A percentile compares a stretch with the other conserved stretches of the same genome.
Evolutionary conservation across 768 basidiomycete species (phyloP).

Genomic region (Russula virescens): DNA sequence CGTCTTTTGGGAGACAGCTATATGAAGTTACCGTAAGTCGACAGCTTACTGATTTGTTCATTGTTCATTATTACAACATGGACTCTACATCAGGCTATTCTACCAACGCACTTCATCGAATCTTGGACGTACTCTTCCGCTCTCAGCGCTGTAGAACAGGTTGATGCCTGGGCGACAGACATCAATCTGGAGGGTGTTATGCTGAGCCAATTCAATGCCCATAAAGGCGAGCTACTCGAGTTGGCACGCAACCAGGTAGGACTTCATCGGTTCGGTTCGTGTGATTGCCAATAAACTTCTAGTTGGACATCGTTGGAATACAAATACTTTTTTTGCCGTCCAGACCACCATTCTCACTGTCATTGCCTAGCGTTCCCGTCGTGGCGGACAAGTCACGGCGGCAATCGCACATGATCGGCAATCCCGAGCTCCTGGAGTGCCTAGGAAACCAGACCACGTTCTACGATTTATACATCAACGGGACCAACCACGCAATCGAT

Average conservation of each 20-base stretch:
- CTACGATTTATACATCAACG: conserved; percentile 66
- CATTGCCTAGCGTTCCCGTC: conserved; percentile 29
- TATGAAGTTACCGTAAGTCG: conserved; percentile 63
- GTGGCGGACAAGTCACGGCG: conserved; percentile 24
- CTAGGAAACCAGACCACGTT: conserved; percentile 55
- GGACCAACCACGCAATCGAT: conserved; percentile 80
- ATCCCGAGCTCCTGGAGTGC: conserved; percentile 53
- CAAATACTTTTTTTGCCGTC: conserved; percentile 63
- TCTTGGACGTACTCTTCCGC: conserved; percentile 93
- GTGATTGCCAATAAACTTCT: conserved; percentile 5
- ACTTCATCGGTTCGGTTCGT: not conserved
- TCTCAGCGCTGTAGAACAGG: conserved; percentile 74
- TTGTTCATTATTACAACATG: conserved; percentile 6
- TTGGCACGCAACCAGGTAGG: conserved; percentile 76
- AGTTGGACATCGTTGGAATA: conserved; percentile 88
- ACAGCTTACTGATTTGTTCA: not conserved
- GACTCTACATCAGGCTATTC: conserved; percentile 35
- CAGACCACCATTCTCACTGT: conserved; percentile 64
- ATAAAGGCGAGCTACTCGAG: conserved; percentile 84
- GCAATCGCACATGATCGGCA: conserved; percentile 43
- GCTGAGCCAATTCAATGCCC: conserved; percentile 56
- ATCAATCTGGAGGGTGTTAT: conserved; percentile 43
- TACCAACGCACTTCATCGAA: conserved; percentile 74
- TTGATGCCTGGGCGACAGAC: conserved; percentile 61
- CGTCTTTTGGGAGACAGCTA: conserved; percentile 67